Evolutionary conservation across 108 stramenopile species (phyloP).

Genomic region (Skeletonema tropicum): DNA sequence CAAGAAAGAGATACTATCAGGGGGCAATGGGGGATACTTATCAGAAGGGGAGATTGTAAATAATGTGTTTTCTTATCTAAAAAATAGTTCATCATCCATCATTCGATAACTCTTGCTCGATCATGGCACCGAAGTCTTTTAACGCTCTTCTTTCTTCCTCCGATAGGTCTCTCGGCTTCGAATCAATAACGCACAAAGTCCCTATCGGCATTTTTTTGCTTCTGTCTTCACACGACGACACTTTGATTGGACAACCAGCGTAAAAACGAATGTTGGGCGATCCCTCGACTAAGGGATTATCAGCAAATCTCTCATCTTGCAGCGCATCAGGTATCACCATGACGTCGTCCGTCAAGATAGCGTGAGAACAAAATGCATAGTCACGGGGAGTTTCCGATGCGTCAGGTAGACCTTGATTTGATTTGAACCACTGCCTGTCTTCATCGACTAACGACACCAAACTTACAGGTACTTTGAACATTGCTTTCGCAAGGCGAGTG

Average conservation of each 20-base stretch:
- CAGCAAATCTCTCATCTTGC: slow-evolving; percentile 69
- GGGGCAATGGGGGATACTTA: background rate
- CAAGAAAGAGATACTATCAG: no score
- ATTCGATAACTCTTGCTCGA: slow-evolving; percentile 13
- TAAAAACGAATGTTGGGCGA: slow-evolving; percentile 75
- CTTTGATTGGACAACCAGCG: slow-evolving; percentile 58
- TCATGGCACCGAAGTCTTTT: slow-evolving; percentile 19
- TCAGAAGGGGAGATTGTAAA: background rate
- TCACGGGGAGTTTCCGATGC: slow-evolving; percentile 62
- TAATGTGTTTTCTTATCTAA: slow-evolving; percentile 7
- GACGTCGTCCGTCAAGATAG: slow-evolving; percentile 48
- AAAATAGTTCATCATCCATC: background rate
- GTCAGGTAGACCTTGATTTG: slow-evolving; percentile 45
- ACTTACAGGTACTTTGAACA: slow-evolving; percentile 54
- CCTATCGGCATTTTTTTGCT: slow-evolving; percentile 29
- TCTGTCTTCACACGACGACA: background rate
- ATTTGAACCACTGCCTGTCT: slow-evolving; percentile 61
- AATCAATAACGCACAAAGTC: slow-evolving; percentile 53
- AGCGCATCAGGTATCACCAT: slow-evolving; percentile 65
- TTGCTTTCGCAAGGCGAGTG: slow-evolving; percentile 35
- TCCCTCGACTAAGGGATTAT: slow-evolving; percentile 73
- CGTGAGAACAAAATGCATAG: slow-evolving; percentile 75
- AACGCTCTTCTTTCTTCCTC: slow-evolving; percentile 8
- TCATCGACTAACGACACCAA: slow-evolving; percentile 54
- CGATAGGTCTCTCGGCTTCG: slow-evolving; percentile 28